Percentiles rank a stretch among this genome's conserved stretches.
Conservation (phyloP, 2,329 filamentous ascomycete genomes). For the Ceratocystis papillata region DNA sequence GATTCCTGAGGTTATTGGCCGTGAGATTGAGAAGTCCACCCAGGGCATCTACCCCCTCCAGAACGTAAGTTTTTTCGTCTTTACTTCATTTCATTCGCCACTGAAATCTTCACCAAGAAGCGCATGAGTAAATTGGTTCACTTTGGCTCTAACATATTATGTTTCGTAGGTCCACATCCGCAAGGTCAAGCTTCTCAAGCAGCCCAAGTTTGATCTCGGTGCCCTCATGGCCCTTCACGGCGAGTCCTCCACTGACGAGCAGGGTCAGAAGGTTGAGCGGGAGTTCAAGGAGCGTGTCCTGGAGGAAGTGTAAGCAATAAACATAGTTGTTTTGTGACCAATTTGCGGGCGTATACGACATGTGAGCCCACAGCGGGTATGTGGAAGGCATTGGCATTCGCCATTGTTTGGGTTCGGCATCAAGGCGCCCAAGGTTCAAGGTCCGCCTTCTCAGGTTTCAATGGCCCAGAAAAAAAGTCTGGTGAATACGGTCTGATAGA, state of each 20-base stretch:
- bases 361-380: constrained; percentile 24
- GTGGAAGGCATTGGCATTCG: constrained; percentile 21
- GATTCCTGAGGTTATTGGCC: constrained; percentile 97
- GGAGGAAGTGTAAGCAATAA: constrained; percentile 68
- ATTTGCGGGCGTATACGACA: constrained; percentile 23
- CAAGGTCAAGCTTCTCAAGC: constrained; percentile 99
- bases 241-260: constrained; percentile 90
- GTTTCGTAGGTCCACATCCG: constrained; percentile 81
- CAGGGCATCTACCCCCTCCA: constrained; percentile 99
- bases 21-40: constrained; percentile 98
- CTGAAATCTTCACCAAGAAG: background rate
- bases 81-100: background rate
- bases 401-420: constrained; percentile 24
- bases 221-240: constrained; percentile 92
- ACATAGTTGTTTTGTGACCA: constrained; percentile 25
- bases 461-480: constrained; percentile 25
- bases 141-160: constrained; percentile 30
- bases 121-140: background rate
- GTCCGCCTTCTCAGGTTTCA: constrained; percentile 21
- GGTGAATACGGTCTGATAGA: constrained; percentile 25
- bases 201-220: constrained; percentile 97
- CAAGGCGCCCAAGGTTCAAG: constrained; percentile 17
- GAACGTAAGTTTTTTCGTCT: constrained; percentile 56
- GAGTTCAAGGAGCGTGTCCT: constrained; percentile 99
- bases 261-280: constrained; percentile 95